Evolutionary conservation across 805 yeast species (phyloP), one percentile per base, ranked within the genome.

Genomic region (Ogataea polymorpha): DNA sequence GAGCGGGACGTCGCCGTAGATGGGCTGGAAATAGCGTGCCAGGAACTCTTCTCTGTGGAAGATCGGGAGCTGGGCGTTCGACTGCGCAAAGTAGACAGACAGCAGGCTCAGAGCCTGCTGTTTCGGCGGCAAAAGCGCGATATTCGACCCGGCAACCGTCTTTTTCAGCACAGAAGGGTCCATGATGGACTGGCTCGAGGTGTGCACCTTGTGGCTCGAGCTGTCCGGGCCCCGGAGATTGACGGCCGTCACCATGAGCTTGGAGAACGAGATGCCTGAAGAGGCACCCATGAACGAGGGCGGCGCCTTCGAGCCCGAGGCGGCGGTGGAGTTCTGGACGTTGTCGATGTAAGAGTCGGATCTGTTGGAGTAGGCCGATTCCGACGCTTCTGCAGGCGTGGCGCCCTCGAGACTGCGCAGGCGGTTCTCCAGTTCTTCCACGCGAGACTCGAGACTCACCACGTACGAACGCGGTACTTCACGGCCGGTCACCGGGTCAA

Each of bases 401-500:
- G 23, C 14, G 8, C 23, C 54, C 0, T 77, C 82, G 42, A 65
- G 54, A 11, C 61, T 63, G 42, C 62, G 59, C 21, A 86, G 57
- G 43, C 70, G 65, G 5, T 55, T 51, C 57, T 85, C 86, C 45
- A 88, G 64, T n/a, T 65, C 63, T 7, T 70, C 68, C 2, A 87
- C 68, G 26, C 80, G 66, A 41, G 78, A 80, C 56, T 88, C 96
- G 43, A 88, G 65, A 51, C 80, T 82, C 15, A 78, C 72, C 3
- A 87, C 77, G 55, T 85, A 84, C 2, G 88, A 83, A 27, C 97
- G 66, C 0, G 96, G 95, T 1, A 88, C 78, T 50, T 84, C 88
- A 40, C 95, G 68, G 0, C 96, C 95, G 0, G 96, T 86, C 6
- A 89, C 87, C 0, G 95, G 89, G 58, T 90, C 96, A 3, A 86